Evolutionary conservation across 768 basidiomycete genomes (phyloP).

Genomic region (Psilocybe azurescens): DNA sequence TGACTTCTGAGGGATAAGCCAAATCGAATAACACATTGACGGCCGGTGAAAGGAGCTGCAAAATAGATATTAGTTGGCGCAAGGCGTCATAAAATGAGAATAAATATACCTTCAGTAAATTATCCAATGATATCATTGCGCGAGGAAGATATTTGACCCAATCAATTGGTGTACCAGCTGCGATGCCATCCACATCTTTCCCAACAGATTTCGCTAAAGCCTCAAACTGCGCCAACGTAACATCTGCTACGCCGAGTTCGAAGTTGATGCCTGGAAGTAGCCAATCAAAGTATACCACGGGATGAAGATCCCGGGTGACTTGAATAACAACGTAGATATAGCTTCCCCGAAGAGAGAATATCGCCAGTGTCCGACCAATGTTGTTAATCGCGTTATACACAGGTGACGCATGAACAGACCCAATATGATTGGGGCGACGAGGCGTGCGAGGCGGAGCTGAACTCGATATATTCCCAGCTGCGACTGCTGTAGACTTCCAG

Average conservation of each 20-base stretch:
- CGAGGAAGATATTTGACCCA: constrained; percentile 52
- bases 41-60: constrained; percentile 59
- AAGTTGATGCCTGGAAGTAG: constrained; percentile 72
- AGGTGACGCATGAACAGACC: constrained; percentile 74
- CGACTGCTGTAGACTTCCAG: constrained; percentile 86
- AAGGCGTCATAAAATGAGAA: constrained; percentile 1
- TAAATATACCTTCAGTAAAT: constrained; percentile 71
- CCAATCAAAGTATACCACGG: constrained; percentile 84
- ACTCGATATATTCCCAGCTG: constrained; percentile 48
- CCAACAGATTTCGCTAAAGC: constrained; percentile 60
- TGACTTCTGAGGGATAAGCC: constrained; percentile 68
- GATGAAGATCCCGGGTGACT: constrained; percentile 90
- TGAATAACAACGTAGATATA: constrained; percentile 89
- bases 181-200: constrained; percentile 33
- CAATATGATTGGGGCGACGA: constrained; percentile 48
- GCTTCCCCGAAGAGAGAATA: constrained; percentile 89
- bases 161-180: constrained; percentile 30
- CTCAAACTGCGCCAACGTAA: constrained; percentile 83
- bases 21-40: constrained; percentile 86
- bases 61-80: constrained; percentile 10
- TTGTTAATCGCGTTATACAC: constrained; percentile 53
- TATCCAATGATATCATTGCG: constrained; percentile 74
- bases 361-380: constrained; percentile 65
- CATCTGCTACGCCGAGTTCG: constrained; percentile 82
- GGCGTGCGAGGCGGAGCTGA: constrained; percentile 42